phyloP scores from a whole-genome alignment of 768 basidiomycete species.

The Xerocomellus chrysenteron region DNA sequence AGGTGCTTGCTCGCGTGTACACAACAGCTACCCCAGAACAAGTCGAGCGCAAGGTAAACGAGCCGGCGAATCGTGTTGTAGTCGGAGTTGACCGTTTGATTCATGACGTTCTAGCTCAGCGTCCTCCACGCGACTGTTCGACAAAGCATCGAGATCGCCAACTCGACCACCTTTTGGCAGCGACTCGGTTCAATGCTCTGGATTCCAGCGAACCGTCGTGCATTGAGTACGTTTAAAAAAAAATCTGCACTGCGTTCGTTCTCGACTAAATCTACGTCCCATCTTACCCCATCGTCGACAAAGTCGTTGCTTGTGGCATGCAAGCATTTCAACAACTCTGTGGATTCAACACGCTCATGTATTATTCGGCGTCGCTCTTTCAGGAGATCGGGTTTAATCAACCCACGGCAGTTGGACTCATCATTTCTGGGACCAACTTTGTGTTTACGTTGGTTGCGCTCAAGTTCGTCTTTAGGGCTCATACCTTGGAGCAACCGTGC shows the following conservation, averaged over 20 bases:
- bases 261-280: neutral
- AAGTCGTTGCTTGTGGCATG: slow-evolving; percentile 76
- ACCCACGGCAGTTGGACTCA: slow-evolving; percentile 77
- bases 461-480: slow-evolving; percentile 36
- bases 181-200: slow-evolving; percentile 54
- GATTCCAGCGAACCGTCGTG: slow-evolving; percentile 61
- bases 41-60: slow-evolving; percentile 58
- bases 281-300: neutral
- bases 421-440: slow-evolving; percentile 78
- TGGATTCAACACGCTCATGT: slow-evolving; percentile 81
- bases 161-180: slow-evolving; percentile 59
- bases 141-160: slow-evolving; percentile 58
- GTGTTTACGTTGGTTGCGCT: slow-evolving; percentile 75
- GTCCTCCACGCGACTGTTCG: slow-evolving; percentile 59
- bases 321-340: slow-evolving; percentile 84
- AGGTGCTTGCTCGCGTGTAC: slow-evolving; percentile 68
- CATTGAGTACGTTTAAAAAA: slow-evolving; percentile 49
- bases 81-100: neutral
- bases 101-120: slow-evolving; percentile 40
- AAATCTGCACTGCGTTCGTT: neutral
- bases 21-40: slow-evolving; percentile 60
- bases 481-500: neutral
- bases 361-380: slow-evolving; percentile 76
- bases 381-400: slow-evolving; percentile 79
- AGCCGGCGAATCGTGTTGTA: neutral